Evolutionary conservation across 1,284 basidiomycete species (phyloP).

Genomic region (Serendipita sp.): DNA sequence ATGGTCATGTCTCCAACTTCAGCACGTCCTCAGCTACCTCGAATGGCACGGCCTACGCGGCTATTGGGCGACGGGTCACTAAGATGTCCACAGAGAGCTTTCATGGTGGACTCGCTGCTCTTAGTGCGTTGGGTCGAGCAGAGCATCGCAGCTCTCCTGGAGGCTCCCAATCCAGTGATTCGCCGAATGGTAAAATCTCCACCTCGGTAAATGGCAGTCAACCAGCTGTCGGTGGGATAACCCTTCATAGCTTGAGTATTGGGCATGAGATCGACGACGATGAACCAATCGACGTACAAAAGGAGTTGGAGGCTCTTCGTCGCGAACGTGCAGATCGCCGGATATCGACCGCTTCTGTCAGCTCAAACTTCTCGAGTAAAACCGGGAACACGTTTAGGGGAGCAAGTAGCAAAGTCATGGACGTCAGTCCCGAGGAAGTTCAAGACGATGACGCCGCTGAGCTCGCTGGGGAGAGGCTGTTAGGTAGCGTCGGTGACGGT

Average conservation of each 20-base stretch:
- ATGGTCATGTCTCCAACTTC: background rate
- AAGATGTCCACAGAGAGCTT: background rate
- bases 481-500: background rate
- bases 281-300: constrained; percentile 1
- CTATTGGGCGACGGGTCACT: background rate
- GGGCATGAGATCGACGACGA: background rate
- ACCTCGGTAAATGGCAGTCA: background rate
- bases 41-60: background rate
- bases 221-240: background rate
- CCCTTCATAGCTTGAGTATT: background rate
- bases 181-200: background rate
- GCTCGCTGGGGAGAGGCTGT: background rate
- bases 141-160: background rate
- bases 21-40: background rate
- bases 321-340: background rate
- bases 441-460: background rate
- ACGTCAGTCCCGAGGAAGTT: constrained; percentile 4
- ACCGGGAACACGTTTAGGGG: background rate
- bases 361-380: background rate
- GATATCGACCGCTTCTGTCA: background rate
- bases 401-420: background rate
- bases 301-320: background rate
- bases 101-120: background rate
- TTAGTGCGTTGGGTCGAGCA: background rate
- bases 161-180: background rate